A percentile compares a stretch with the other conserved stretches of the same genome.
Conservation (phyloP, 1,284 basidiomycete species). For the Sanghuangporus baumii region DNA sequence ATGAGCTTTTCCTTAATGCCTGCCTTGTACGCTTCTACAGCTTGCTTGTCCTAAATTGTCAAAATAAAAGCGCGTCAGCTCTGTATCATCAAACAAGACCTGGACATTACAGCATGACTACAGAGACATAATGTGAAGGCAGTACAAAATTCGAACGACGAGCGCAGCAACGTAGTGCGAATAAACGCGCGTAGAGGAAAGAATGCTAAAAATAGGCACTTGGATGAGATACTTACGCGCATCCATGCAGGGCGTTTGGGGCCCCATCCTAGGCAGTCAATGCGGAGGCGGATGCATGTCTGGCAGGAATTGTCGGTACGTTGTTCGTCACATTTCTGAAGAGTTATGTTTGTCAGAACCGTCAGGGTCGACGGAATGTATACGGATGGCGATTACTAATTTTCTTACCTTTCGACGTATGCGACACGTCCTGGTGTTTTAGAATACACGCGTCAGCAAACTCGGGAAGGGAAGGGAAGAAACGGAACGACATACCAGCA, state of each 20-base stretch:
- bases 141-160: neutral
- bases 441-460: neutral
- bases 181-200: neutral
- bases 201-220: conserved; percentile 4
- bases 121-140: neutral
- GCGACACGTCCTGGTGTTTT: conserved; percentile 62
- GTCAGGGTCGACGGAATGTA: conserved; percentile 2
- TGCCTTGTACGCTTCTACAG: conserved; percentile 77
- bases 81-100: neutral
- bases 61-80: neutral
- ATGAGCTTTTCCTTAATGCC: conserved; percentile 75
- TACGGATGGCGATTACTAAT: conserved; percentile 13
- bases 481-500: conserved; percentile 54
- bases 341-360: conserved; percentile 11
- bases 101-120: neutral
- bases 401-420: conserved; percentile 65
- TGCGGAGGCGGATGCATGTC: conserved; percentile 69
- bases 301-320: conserved; percentile 70
- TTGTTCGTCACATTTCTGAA: conserved; percentile 81
- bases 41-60: conserved; percentile 61
- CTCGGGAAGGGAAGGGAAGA: conserved; percentile 12
- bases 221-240: conserved; percentile 47
- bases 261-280: conserved; percentile 78
- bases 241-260: conserved; percentile 77
- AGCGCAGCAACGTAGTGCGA: neutral